Percentiles rank a stretch among this genome's conserved stretches.
phyloP scores from a whole-genome alignment of 163 green algal genomes.

The Coccomyxa subellipsoidea region DNA sequence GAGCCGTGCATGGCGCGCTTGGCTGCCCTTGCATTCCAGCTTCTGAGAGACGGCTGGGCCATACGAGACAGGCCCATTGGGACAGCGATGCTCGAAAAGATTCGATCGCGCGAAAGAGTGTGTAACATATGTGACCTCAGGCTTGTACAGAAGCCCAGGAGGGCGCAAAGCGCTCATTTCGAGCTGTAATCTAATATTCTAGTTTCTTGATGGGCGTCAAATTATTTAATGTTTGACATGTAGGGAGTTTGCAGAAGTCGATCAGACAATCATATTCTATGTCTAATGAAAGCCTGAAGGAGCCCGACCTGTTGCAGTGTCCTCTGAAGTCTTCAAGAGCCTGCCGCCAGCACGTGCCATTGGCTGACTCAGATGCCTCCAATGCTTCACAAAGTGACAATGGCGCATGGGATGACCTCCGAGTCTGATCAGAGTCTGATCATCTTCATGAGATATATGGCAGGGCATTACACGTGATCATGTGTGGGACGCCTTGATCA shows the following conservation, averaged over 20 bases:
- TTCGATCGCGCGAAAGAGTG: neutral
- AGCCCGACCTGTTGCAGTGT: too few species aligned
- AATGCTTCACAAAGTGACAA: neutral
- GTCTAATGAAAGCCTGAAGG: too few species aligned
- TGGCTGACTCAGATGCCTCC: neutral
- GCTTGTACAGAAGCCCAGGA: neutral
- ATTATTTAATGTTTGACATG: too few species aligned
- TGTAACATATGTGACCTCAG: neutral
- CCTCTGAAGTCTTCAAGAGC: neutral
- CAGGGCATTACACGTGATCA: too few species aligned
- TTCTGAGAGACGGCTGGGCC: neutral
- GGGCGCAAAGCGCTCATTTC: neutral
- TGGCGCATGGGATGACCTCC: too few species aligned
- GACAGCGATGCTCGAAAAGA: neutral
- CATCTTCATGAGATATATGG: too few species aligned
- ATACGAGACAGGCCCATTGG: neutral
- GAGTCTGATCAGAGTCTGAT: too few species aligned
- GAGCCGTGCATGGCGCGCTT: neutral
- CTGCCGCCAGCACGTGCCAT: neutral
- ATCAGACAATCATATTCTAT: too few species aligned
- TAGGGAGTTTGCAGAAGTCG: too few species aligned
- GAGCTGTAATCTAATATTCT: too few species aligned
- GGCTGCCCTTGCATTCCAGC: neutral
- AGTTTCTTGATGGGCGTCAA: too few species aligned
- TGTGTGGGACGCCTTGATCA: too few species aligned